Evolutionary conservation across 352 stramenopile species (phyloP).

Genomic region (Phytophthora tentaculata): DNA sequence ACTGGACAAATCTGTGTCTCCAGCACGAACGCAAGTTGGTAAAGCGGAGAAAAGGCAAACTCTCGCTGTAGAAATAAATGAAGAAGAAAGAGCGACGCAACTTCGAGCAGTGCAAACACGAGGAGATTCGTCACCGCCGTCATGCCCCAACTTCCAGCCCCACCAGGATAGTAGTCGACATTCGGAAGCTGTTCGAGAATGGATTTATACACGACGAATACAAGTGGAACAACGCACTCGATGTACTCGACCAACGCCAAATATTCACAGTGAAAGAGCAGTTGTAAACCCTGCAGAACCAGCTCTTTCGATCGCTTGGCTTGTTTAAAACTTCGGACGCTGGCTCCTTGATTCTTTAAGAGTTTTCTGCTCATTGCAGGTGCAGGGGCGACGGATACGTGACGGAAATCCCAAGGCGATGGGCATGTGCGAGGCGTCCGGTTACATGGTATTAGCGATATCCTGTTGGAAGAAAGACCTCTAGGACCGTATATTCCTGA

Average conservation of each 20-base stretch:
- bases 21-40: conserved; percentile 47
- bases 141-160: conserved; percentile 13
- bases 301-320: conserved; percentile 14
- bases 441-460: conserved; percentile 1
- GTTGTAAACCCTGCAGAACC: conserved; percentile 30
- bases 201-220: conserved; percentile 42
- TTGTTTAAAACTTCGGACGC: not conserved
- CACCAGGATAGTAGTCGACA: conserved; percentile 36
- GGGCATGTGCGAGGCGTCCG: not conserved
- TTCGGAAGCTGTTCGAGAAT: conserved; percentile 47
- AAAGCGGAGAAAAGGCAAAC: conserved; percentile 33
- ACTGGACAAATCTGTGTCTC: conserved; percentile 30
- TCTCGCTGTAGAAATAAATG: conserved; percentile 30
- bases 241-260: conserved; percentile 46
- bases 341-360: conserved; percentile 9
- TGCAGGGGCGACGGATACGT: conserved; percentile 6
- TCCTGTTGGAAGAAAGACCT: conserved; percentile 16
- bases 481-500: conserved; percentile 11
- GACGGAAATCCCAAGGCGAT: conserved; percentile 1
- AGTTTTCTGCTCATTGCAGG: not conserved
- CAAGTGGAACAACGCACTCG: conserved; percentile 43
- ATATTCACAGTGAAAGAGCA: conserved; percentile 46
- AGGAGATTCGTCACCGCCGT: conserved; percentile 5
- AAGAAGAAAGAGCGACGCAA: conserved; percentile 35
- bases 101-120: conserved; percentile 35